Evolutionary conservation across 192 early-diverging fungal species (phyloP).

Genomic region (Phlyctochytrium planicorne): DNA sequence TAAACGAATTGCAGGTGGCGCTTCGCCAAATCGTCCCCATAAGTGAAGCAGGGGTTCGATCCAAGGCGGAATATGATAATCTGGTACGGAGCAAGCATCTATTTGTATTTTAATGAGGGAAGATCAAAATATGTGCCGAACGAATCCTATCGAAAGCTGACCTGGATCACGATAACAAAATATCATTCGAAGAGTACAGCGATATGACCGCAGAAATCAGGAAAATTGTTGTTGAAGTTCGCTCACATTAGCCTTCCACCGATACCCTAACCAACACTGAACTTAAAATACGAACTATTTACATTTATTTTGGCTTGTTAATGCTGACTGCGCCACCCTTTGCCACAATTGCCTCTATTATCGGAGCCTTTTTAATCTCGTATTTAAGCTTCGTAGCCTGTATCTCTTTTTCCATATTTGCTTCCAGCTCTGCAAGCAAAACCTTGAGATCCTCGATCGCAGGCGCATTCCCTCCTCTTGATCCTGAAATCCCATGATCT

Average conservation of each 20-base stretch:
- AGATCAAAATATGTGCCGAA: conserved; percentile 34
- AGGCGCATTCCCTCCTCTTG: background rate
- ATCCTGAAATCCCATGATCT: background rate
- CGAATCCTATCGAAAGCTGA: conserved; percentile 37
- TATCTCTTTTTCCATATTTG: conserved; percentile 31
- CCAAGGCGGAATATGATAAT: conserved; percentile 22
- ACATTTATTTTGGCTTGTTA: too few species aligned
- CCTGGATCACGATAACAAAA: conserved; percentile 29
- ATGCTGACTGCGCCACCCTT: conserved; percentile 28
- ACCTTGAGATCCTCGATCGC: background rate
- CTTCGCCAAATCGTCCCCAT: conserved; percentile 32
- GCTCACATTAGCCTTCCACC: too few species aligned
- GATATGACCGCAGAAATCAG: conserved; percentile 42
- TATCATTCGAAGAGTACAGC: conserved; percentile 42
- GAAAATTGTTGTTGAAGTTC: conserved; percentile 39
- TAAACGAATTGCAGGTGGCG: conserved; percentile 35
- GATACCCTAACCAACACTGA: too few species aligned
- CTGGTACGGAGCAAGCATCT: conserved; percentile 11
- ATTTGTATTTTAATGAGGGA: background rate
- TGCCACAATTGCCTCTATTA: conserved; percentile 34
- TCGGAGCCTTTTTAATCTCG: conserved; percentile 27
- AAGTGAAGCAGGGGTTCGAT: background rate
- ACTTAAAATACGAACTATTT: too few species aligned
- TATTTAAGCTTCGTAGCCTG: conserved; percentile 24
- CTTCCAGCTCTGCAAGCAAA: conserved; percentile 27